Percentiles rank a stretch among this genome's conserved stretches.
These are phyloP conservation scores for Diutina neorugosa DNA, from an alignment of 1,139 yeast genomes.

Conservation along the genomic window DNA sequence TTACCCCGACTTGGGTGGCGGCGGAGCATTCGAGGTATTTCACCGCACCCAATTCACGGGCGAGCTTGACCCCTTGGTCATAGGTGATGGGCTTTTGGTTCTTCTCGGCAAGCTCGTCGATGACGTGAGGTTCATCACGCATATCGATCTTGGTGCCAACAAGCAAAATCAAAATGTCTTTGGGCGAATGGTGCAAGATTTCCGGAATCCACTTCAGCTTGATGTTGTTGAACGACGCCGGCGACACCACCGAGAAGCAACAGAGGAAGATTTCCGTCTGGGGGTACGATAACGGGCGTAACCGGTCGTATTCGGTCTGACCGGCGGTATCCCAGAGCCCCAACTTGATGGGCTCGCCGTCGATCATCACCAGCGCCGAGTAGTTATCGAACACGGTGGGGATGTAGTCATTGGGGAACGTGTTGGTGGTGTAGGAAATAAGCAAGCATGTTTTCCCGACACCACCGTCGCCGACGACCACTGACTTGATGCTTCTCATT, in stretches of 20 bases:
- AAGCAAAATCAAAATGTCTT: conserved; percentile 59
- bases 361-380: conserved; percentile 77
- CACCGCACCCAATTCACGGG: conserved; percentile 62
- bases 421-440: conserved; percentile 84
- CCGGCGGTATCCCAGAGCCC: conserved; percentile 99
- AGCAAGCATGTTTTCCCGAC: conserved; percentile 89
- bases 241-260: conserved; percentile 80
- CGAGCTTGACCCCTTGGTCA: conserved; percentile 55
- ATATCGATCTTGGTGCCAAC: conserved; percentile 85
- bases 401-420: conserved; percentile 89
- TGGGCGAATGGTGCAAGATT: conserved; percentile 73
- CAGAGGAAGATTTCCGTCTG: conserved; percentile 83
- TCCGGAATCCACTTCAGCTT: conserved; percentile 77
- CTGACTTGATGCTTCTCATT: conserved; percentile 93
- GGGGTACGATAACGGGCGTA: conserved; percentile 85
- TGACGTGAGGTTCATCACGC: conserved; percentile 66
- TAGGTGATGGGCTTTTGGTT: conserved; percentile 50
- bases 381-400: conserved; percentile 92
- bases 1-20: conserved; percentile 80
- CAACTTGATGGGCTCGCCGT: conserved; percentile 67
- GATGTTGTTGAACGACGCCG: conserved; percentile 71
- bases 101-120: conserved; percentile 58
- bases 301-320: conserved; percentile 84
- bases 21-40: conserved; percentile 86
- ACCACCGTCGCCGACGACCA: conserved; percentile 95